These are phyloP conservation scores for Laetiporus sulphureus DNA, from an alignment of 1,284 basidiomycete genomes.

Conservation along the genomic window DNA sequence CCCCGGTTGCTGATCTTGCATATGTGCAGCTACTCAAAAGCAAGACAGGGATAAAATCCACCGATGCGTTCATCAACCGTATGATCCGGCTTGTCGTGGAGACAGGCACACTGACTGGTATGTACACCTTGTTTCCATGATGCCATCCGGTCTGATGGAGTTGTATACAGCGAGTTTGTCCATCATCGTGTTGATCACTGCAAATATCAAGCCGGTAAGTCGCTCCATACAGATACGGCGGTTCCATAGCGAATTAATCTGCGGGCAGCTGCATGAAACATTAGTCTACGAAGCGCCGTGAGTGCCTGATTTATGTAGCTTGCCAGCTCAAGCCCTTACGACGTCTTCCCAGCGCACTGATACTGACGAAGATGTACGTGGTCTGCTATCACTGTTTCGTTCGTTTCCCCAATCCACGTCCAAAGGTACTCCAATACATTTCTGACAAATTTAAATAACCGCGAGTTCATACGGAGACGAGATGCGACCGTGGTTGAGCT, in stretches of 20 bases:
- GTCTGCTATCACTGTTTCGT: background rate
- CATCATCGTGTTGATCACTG: constrained; percentile 1
- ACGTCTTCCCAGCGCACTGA: background rate
- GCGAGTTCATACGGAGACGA: background rate
- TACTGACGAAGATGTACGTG: background rate
- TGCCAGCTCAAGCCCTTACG: no score
- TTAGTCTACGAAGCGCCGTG: constrained; percentile 1
- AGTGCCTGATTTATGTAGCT: background rate
- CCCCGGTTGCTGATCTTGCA: no score
- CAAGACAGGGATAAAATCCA: constrained; percentile 9
- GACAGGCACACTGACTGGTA: constrained; percentile 15
- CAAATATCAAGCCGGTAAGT: constrained; percentile 2
- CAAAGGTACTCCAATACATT: constrained; percentile 4
- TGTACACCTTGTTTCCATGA: background rate
- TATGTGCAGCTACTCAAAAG: constrained; percentile 2
- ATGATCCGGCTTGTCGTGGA: constrained; percentile 13
- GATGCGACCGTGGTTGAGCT: background rate
- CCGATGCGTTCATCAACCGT: constrained; percentile 11
- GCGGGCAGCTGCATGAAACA: background rate
- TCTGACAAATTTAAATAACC: constrained; percentile 2
- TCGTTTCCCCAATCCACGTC: background rate
- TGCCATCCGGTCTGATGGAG: no score
- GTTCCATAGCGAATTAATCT: background rate
- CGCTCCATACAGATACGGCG: no score
- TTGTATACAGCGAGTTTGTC: constrained; percentile 1